Base-by-base conservation (phyloP, 202 grass and related monocot genomes). In the Cymbopogon flexuosus region DNA sequence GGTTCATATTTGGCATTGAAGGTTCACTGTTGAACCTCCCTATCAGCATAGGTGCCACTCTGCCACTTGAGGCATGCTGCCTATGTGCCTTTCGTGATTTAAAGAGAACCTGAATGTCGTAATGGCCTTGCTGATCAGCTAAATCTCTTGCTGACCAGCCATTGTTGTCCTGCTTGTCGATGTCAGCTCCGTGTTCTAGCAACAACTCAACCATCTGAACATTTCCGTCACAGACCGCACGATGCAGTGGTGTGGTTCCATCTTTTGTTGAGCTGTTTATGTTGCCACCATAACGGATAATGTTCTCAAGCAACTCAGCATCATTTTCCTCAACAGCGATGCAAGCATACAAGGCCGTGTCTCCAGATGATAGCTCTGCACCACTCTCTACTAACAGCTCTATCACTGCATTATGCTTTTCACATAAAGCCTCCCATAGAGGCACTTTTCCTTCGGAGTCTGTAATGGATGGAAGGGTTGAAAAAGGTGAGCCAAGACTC, bases 401-500 rank as follows among this genome's bases (percentile, higher is more conserved):
- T 29, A 80, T 80, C 40, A 95, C 90, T 34, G 60, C 22, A 8
- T 88, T 78, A 21, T 96, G 90, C 49, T 81, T 91, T 14, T 77
- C 86, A 86, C 83, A 80, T 35, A 95, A 15, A 68, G 96, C 96
- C 78, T 95, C 96, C 92, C 96, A 92, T 40, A 99, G 76, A 0
- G 96, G 96, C 66, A 93, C 92, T 19, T 84, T 99, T 84, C 90
- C 96, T 40, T 93, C 90, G 1, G 73, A 79, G 61, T 99, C 96
- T 99, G 85, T 74, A 62, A 69, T 63, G 42, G n/a, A 75, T 69
- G 41, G 34, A 74, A 83, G 6, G 60, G 51, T 70, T 42, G 33
- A 66, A 67, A 21, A 51, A 6, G 24, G 37, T 62, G 19, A 86
- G 39, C 62, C 13, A 69, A 8, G 35, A 45, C 10, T 68, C 4